Conservation (phyloP, 352 stramenopile species). For the Globisporangium ultimum region DNA sequence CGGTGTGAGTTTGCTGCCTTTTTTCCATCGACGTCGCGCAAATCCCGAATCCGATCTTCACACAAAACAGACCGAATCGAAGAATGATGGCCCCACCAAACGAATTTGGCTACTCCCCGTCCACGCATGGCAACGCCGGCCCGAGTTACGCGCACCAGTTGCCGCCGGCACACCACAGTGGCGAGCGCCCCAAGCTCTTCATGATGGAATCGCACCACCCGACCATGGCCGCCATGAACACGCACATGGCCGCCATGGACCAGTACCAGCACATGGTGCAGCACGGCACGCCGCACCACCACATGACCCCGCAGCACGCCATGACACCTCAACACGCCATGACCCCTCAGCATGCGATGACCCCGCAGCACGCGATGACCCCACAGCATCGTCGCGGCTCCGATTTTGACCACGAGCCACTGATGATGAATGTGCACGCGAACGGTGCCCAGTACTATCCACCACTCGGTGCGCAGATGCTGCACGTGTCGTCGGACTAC, state of each 20-base stretch:
- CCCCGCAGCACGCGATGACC: slow-evolving; percentile 25
- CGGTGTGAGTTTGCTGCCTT: background rate
- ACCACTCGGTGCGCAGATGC: slow-evolving; percentile 40
- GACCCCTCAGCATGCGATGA: slow-evolving; percentile 25
- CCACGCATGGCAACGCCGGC: background rate
- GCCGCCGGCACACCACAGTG: slow-evolving; percentile 35
- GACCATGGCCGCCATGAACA: slow-evolving; percentile 14
- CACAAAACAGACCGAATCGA: slow-evolving; percentile 10
- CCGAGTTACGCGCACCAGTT: slow-evolving; percentile 11
- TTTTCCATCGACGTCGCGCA: background rate
- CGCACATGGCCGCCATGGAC: slow-evolving; percentile 15
- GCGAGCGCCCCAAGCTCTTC: slow-evolving; percentile 56
- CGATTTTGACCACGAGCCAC: slow-evolving; percentile 55
- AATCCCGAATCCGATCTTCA: slow-evolving; percentile 5
- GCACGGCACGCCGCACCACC: slow-evolving; percentile 34
- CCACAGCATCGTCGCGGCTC: slow-evolving; percentile 18
- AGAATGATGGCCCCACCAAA: slow-evolving; percentile 15
- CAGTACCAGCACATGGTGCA: slow-evolving; percentile 46
- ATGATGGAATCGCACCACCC: slow-evolving; percentile 27
- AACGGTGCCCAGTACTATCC: slow-evolving; percentile 40
- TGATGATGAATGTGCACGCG: slow-evolving; percentile 53
- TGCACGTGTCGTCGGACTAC: slow-evolving; percentile 58
- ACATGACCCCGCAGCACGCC: slow-evolving; percentile 30
- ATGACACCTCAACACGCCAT: slow-evolving; percentile 44
- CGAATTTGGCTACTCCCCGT: slow-evolving; percentile 12